Evolutionary conservation across 164 flowering plant species (phyloP).

Genomic region (Berberis thunbergii): DNA sequence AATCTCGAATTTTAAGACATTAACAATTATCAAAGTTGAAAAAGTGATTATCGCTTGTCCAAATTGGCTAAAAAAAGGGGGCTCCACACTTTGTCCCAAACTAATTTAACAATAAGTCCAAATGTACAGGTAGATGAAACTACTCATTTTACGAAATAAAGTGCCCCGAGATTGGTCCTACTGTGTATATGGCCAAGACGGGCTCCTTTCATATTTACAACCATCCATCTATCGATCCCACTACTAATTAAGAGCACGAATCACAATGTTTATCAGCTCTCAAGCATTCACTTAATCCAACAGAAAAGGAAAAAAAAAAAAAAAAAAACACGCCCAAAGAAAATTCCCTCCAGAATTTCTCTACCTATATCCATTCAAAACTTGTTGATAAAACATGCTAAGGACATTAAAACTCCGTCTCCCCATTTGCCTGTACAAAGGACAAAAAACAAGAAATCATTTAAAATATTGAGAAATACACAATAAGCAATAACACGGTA

Average conservation of each 20-base stretch:
- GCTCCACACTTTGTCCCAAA: too few species aligned
- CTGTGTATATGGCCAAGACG: too few species aligned
- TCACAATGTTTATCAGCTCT: slow-evolving; percentile 12
- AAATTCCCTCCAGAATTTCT: slow-evolving; percentile 6
- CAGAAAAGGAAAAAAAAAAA: background rate
- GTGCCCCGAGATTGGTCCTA: too few species aligned
- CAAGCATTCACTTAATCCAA: slow-evolving; percentile 12
- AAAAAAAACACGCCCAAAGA: background rate
- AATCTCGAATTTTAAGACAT: too few species aligned
- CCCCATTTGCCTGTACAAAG: slow-evolving; percentile 64
- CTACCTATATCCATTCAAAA: background rate
- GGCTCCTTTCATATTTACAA: slow-evolving; percentile 33
- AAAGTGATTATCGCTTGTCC: too few species aligned
- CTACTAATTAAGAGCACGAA: slow-evolving; percentile 9
- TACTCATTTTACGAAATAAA: too few species aligned
- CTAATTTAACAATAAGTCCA: too few species aligned
- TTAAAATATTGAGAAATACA: background rate
- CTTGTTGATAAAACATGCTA: background rate
- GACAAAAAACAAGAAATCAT: too few species aligned
- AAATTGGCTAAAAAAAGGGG: too few species aligned
- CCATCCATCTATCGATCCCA: slow-evolving; percentile 25
- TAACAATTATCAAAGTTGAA: too few species aligned
- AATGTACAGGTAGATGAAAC: too few species aligned
- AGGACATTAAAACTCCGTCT: slow-evolving; percentile 64
- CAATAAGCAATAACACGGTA: background rate